Percentiles rank a stretch among this genome's conserved stretches.
Conservation (phyloP, 805 yeast species). For the Metschnikowia dekortorum region DNA sequence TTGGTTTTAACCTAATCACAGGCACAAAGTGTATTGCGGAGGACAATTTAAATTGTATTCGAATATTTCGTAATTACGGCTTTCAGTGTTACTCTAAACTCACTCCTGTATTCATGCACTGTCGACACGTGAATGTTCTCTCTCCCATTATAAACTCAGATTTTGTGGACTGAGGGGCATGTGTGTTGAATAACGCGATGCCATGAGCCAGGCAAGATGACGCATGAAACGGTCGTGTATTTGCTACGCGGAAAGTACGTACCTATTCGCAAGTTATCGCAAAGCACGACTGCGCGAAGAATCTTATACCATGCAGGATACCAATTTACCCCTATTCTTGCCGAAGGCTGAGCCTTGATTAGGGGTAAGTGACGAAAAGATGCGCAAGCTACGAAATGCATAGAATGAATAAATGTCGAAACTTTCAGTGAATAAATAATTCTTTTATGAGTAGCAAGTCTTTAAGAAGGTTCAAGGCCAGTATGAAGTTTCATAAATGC, state of each 20-base stretch:
- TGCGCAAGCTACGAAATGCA: background rate
- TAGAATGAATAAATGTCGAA: background rate
- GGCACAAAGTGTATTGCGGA: too few species aligned
- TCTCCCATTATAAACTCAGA: background rate
- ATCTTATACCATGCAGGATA: background rate
- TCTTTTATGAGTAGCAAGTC: background rate
- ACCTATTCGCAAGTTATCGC: background rate
- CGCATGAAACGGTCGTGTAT: background rate
- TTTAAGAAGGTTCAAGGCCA: background rate
- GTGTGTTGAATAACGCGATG: background rate
- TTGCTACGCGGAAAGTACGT: background rate
- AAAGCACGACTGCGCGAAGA: slow-evolving; percentile 3
- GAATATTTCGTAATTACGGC: background rate
- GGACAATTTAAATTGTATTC: too few species aligned
- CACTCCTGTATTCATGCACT: background rate
- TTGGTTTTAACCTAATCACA: background rate
- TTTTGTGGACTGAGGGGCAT: background rate
- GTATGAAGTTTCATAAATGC: background rate
- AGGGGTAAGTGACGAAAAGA: background rate
- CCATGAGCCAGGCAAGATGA: background rate
- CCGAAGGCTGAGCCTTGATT: slow-evolving; percentile 1
- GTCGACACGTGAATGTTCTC: background rate
- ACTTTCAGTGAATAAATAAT: background rate
- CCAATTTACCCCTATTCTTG: slow-evolving; percentile 2
- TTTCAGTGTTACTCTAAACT: background rate